These are phyloP conservation scores for Colletotrichum graminicola DNA, from an alignment of 2,329 filamentous ascomycete genomes.

Conservation along the genomic window DNA sequence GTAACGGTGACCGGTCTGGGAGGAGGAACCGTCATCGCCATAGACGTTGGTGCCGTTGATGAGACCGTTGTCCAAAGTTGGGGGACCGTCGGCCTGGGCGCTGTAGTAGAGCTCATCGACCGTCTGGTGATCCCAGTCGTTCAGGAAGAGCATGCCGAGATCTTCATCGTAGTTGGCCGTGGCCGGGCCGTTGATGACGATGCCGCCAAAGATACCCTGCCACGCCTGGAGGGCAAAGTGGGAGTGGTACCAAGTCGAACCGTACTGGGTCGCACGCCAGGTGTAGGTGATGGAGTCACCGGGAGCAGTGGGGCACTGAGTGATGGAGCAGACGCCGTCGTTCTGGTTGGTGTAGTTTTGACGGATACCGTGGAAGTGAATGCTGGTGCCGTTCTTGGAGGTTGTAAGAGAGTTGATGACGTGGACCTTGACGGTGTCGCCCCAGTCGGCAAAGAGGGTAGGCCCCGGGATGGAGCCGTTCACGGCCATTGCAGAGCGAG, in stretches of 20 bases:
- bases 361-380: slow-evolving; percentile 74
- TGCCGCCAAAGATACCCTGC: slow-evolving; percentile 70
- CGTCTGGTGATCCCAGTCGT: slow-evolving; percentile 68
- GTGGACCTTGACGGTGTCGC: slow-evolving; percentile 61
- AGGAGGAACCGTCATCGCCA: slow-evolving; percentile 45
- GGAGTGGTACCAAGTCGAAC: slow-evolving; percentile 71
- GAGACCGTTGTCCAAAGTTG: slow-evolving; percentile 58
- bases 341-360: slow-evolving; percentile 66
- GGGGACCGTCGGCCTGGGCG: slow-evolving; percentile 50
- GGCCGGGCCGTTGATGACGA: slow-evolving; percentile 72
- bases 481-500: slow-evolving; percentile 57
- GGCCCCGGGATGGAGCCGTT: slow-evolving; percentile 73
- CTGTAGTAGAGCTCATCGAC: slow-evolving; percentile 53
- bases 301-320: slow-evolving; percentile 64
- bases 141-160: slow-evolving; percentile 68
- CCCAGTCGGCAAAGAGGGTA: slow-evolving; percentile 66
- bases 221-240: slow-evolving; percentile 64
- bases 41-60: slow-evolving; percentile 59
- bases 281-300: slow-evolving; percentile 67
- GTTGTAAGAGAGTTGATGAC: slow-evolving; percentile 62
- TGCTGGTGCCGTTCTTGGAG: slow-evolving; percentile 68
- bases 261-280: slow-evolving; percentile 68
- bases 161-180: slow-evolving; percentile 73
- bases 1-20: slow-evolving; percentile 50
- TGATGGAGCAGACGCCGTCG: slow-evolving; percentile 67